Conservation (phyloP, 495 filamentous ascomycete species). For the Hypoxylon lenormandii region DNA sequence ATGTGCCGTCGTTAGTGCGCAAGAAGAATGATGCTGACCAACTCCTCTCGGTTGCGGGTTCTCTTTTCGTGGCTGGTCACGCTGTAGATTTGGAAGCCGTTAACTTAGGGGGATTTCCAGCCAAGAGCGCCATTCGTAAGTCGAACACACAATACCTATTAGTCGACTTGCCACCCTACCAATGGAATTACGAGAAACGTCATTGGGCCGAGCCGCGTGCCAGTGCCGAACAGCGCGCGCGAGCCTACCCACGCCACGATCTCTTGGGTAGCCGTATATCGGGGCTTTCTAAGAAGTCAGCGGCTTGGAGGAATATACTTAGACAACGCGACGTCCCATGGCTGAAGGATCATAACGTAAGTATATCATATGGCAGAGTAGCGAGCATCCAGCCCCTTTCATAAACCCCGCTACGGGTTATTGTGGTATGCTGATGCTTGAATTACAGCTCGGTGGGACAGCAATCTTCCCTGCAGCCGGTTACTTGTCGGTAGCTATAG, state of each 20-base stretch:
- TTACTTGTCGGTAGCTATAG: constrained; percentile 59
- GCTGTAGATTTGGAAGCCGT: constrained; percentile 30
- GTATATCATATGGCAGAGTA: not conserved
- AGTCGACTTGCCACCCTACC: constrained; percentile 51
- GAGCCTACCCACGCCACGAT: constrained; percentile 54
- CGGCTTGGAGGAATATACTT: constrained; percentile 60
- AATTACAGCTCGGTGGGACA: constrained; percentile 45
- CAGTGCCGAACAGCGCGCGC: constrained; percentile 43
- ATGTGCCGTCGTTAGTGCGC: constrained; percentile 54
- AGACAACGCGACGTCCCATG: constrained; percentile 54
- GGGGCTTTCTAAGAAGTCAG: constrained; percentile 46
- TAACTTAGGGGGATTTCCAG: constrained; percentile 17
- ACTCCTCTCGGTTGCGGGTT: constrained; percentile 54
- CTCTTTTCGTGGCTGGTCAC: constrained; percentile 50
- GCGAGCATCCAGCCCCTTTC: too few species aligned
- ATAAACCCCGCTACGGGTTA: too few species aligned
- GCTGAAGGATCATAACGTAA: constrained; percentile 60
- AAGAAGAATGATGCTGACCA: constrained; percentile 51
- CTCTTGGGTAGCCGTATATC: constrained; percentile 55
- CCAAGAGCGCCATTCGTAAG: constrained; percentile 23
- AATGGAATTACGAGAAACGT: constrained; percentile 58
- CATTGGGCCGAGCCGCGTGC: constrained; percentile 59
- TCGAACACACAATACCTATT: constrained; percentile 28
- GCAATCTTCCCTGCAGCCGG: constrained; percentile 65
- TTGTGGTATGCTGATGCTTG: not conserved